Percentiles rank a stretch among this genome's conserved stretches.
These are phyloP conservation scores for Globisporangium okanoganense DNA, from an alignment of 352 stramenopile species.

Conservation along the genomic window DNA sequence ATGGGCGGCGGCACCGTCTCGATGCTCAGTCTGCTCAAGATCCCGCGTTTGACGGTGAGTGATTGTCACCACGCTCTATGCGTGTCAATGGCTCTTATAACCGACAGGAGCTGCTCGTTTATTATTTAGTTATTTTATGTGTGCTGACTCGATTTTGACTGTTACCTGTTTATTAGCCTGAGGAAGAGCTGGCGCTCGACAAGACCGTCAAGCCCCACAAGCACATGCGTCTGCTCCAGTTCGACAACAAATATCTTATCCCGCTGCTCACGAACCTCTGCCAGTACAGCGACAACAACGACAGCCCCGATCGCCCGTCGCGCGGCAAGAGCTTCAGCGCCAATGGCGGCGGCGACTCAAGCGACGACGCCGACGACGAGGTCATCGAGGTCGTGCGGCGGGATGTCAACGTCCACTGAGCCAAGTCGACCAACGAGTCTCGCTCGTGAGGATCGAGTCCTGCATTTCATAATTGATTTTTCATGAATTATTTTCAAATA, in stretches of 20 bases:
- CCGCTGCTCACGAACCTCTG: slow-evolving; percentile 75
- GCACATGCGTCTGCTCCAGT: slow-evolving; percentile 78
- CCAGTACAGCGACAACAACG: slow-evolving; percentile 41
- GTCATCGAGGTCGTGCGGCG: slow-evolving; percentile 73
- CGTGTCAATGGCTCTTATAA: background rate
- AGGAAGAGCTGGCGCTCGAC: slow-evolving; percentile 72
- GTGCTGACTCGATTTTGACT: background rate
- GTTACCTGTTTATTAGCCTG: slow-evolving; percentile 29
- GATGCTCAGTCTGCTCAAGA: slow-evolving; percentile 84
- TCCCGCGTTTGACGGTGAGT: slow-evolving; percentile 73
- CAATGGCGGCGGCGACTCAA: slow-evolving; percentile 26
- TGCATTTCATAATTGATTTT: too few species aligned
- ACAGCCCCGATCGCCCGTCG: slow-evolving; percentile 24
- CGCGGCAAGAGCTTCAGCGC: slow-evolving; percentile 42
- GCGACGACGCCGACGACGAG: slow-evolving; percentile 53
- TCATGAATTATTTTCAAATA: too few species aligned
- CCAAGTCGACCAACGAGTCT: too few species aligned
- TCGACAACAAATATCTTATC: slow-evolving; percentile 87
- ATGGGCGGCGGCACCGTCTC: slow-evolving; percentile 88
- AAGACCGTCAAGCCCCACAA: slow-evolving; percentile 77
- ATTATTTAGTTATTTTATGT: too few species aligned
- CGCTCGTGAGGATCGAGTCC: too few species aligned
- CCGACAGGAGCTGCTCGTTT: background rate
- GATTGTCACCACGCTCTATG: background rate
- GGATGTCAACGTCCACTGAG: slow-evolving; percentile 50